Conservation (phyloP, 768 basidiomycete genomes). For the Tylopilus sp. region DNA sequence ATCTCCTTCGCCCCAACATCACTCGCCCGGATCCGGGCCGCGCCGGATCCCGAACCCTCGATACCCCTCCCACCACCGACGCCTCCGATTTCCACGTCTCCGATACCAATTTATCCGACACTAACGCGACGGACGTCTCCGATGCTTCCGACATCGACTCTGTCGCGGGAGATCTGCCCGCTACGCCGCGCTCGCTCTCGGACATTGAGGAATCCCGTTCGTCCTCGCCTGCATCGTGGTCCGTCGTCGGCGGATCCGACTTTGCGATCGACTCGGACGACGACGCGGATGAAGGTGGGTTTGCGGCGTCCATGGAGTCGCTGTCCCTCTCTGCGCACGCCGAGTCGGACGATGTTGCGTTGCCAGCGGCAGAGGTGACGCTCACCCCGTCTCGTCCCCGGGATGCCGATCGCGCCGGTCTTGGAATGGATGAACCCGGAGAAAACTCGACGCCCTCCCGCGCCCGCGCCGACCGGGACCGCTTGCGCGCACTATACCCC, state of each 20-base stretch:
- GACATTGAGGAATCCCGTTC: constrained; percentile 29
- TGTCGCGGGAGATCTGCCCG: constrained; percentile 4
- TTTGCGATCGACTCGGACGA: constrained; percentile 30
- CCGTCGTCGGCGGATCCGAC: constrained; percentile 33
- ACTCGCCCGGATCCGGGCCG: constrained; percentile 54
- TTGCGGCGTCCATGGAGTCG: constrained; percentile 34
- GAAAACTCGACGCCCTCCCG: constrained; percentile 10
- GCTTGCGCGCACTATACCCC: constrained; percentile 30
- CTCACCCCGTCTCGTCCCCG: constrained; percentile 4
- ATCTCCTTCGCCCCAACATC: constrained; percentile 76
- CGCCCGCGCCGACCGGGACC: constrained; percentile 23
- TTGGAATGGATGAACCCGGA: background rate
- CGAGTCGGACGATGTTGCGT: constrained; percentile 18
- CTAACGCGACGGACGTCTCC: constrained; percentile 12
- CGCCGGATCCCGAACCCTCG: constrained; percentile 36
- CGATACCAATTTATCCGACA: constrained; percentile 40
- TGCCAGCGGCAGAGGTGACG: background rate
- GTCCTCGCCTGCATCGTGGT: constrained; percentile 37
- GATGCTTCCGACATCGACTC: constrained; percentile 27
- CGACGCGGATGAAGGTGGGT: constrained; percentile 26
- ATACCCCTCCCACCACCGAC: constrained; percentile 75
- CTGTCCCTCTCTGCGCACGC: constrained; percentile 32
- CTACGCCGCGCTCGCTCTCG: constrained; percentile 16
- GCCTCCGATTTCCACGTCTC: constrained; percentile 53
- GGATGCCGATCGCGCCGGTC: background rate